Base-by-base conservation (phyloP, 2,329 filamentous ascomycete genomes). In the Ophiostoma tasmaniense region DNA sequence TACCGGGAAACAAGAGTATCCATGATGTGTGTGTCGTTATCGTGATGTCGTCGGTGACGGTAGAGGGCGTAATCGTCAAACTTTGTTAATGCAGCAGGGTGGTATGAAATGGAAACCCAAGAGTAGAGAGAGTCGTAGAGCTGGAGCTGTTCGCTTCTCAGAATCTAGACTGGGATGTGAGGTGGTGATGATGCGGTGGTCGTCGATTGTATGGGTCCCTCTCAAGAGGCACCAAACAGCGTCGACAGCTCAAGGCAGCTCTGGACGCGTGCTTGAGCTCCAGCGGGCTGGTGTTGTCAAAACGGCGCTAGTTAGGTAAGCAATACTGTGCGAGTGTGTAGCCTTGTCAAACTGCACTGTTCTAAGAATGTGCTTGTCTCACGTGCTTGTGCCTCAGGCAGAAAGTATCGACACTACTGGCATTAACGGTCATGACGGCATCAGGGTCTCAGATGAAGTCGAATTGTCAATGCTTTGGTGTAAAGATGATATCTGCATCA, bases 1-100 rank as follows among this genome's bases (percentile, higher is more conserved):
- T 98, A 98, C 80, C 90, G 91, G 74, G 93, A 89, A 75, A 99
- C 92, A 78, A 99, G 88, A 75, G 92, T 87, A 81, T 99, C 92
- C 95, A 99, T 99, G 55, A 17, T 22, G 35, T 25, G 20, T 35
- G n/a, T 65, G 37, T 28, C n/a, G 37, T 45, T 39, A 65, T 64
- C 25, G 55, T 33, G 22, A 35, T 11, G 33, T 64, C 30, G 61
- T 64, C 30, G 30, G 10, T 30, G 30, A n/a, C 30, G 30, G 20
- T 14, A 20, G 17, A 13, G 11, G 37, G 13, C 45, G 45, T 20
- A 62, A 30, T 61, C 55, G 55, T 59, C 33, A 6, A 22, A 8
- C 11, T 13, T 62, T 17, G 37, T 39, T 13, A 14, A 39, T 64
- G 59, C 17, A 14, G 14, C 14, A 13, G 37, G 35, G 37, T 28